Base-by-base conservation (phyloP, 495 filamentous ascomycete genomes). In the Hyaloscypha hepaticicola region DNA sequence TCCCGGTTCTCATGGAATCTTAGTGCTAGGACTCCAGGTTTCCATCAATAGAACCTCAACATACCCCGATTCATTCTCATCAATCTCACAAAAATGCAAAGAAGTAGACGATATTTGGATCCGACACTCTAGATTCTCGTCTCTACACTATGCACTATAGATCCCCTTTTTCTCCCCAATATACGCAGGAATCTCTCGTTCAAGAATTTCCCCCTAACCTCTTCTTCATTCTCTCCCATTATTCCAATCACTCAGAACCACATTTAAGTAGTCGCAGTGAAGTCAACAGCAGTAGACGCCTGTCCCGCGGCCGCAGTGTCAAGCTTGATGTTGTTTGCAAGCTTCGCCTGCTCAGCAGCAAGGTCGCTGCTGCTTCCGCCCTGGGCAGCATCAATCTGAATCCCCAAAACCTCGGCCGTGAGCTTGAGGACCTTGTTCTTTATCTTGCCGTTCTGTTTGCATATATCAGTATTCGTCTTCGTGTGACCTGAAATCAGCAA, bases 391-490 rank as follows among this genome's bases (percentile, higher is more conserved):
- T 72, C 60, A 51, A 72, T 65, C 33, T 72, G 66, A 19, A 67
- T 55, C 1, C 61, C 66, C n/a, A 72, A 31, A 50, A 69, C 67
- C 33, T 64, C 71, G 28, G 78, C 72, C 60, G 77, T 76, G 49
- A 83, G 71, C 73, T 83, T 83, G 41, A 83, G 72, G 52, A 83
- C 79, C 75, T 83, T 83, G 73, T 83, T 83, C 75, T 80, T 80
- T 66, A 81, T 83, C 72, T 83, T 83, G 63, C 80, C 80, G 28
- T 78, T 79, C 75, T 81, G 73, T 51, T 64, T 41, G 38, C 9
- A 19, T 16, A 4, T 16, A 14, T 45, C 16, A 45, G 16, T 27
- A 19, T 38, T 61, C 24, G n/a, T 41, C 33, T n/a, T 53, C 50
- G 6, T 58, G 28, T 64, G 11, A 12, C 9, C 19, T 19, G 21